These are phyloP conservation scores for Penicillium paradoxum DNA, from an alignment of 495 filamentous ascomycete genomes.

Conservation along the genomic window DNA sequence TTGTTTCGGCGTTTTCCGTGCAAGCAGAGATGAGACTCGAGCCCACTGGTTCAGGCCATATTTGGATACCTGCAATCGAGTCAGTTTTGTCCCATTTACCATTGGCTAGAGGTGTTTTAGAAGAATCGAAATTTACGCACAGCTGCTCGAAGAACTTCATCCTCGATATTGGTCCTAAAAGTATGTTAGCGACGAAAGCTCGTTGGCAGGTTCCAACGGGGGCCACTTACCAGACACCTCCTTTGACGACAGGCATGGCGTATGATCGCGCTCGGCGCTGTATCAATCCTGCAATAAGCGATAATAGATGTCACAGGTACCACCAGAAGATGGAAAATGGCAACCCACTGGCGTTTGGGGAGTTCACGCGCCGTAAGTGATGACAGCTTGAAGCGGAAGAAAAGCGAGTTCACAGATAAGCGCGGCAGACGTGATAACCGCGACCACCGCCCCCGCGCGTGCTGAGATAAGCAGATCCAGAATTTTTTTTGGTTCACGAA, in stretches of 20 bases:
- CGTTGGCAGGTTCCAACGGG: constrained; percentile 20
- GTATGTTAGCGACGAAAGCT: constrained; percentile 20
- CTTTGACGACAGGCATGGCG: constrained; percentile 93
- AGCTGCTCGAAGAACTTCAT: constrained; percentile 95
- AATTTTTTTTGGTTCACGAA: constrained; percentile 30
- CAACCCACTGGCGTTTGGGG: constrained; percentile 10
- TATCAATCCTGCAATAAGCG: background rate
- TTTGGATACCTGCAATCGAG: constrained; percentile 65
- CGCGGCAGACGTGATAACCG: constrained; percentile 14
- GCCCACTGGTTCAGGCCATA: constrained; percentile 99
- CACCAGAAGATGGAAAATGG: constrained; percentile 16
- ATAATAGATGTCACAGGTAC: background rate
- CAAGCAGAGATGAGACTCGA: constrained; percentile 93
- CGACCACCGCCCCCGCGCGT: constrained; percentile 24
- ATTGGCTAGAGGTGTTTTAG: background rate
- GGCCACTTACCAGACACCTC: constrained; percentile 82
- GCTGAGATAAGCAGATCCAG: constrained; percentile 34
- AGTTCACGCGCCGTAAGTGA: constrained; percentile 17
- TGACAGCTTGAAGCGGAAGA: constrained; percentile 16
- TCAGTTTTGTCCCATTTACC: constrained; percentile 12
- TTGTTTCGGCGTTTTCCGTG: constrained; percentile 96
- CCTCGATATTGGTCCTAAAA: constrained; percentile 65
- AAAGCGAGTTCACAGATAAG: constrained; percentile 22
- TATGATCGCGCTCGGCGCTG: constrained; percentile 9
- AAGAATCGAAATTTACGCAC: constrained; percentile 24